Evolutionary conservation across 257 asterid genomes (phyloP).

Genomic region (Solanum sejunctum): DNA sequence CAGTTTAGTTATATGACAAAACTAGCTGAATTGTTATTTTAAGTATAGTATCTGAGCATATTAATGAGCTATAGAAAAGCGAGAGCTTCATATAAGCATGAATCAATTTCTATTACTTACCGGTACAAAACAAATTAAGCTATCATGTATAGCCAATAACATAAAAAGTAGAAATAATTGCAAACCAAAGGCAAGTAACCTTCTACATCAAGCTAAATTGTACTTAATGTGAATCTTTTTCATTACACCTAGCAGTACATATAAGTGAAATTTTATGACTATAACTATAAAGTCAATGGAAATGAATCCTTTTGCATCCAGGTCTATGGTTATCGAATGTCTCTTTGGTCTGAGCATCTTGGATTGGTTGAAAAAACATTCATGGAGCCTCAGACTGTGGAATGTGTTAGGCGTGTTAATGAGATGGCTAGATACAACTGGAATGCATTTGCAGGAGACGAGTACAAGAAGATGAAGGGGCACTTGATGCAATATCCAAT

Average conservation of each 20-base stretch:
- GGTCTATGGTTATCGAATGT: constrained; percentile 52
- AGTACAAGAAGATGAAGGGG: constrained; percentile 42
- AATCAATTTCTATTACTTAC: neutral
- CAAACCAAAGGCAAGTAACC: neutral
- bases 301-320: neutral
- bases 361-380: constrained; percentile 31
- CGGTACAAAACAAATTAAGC: neutral
- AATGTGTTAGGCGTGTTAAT: constrained; percentile 41
- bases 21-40: neutral
- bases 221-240: neutral
- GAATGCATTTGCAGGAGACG: constrained; percentile 33
- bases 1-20: neutral
- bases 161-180: neutral
- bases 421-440: constrained; percentile 53
- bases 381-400: constrained; percentile 27
- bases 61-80: neutral
- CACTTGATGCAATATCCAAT: constrained; percentile 64
- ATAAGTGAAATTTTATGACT: neutral
- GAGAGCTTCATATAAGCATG: neutral
- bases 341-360: constrained; percentile 21
- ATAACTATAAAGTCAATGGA: neutral
- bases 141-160: neutral
- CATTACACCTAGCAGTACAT: neutral
- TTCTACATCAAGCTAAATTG: neutral
- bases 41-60: neutral